Evolutionary conservation across 2,329 filamentous ascomycete species (phyloP).

Genomic region (Neofusicoccum laricinum): DNA sequence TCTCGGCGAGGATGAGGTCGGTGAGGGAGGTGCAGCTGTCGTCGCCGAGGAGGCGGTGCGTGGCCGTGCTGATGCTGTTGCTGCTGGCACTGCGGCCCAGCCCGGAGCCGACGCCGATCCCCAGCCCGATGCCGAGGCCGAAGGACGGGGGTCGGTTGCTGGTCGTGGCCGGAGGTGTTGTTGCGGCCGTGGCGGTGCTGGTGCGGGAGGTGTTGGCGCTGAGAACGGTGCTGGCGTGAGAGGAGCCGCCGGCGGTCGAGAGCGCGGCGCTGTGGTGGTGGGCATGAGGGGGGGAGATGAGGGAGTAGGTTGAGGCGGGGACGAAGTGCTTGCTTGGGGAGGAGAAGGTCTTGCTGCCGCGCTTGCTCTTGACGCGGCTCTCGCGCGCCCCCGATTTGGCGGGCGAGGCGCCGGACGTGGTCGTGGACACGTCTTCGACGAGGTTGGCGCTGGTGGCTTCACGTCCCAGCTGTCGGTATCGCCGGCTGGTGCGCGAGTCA

Average conservation of each 20-base stretch:
- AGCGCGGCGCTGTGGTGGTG: not conserved
- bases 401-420: not conserved
- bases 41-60: not conserved
- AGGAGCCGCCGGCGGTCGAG: not conserved
- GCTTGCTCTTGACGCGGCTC: not conserved
- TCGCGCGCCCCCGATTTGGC: not conserved
- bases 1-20: slow-evolving; percentile 2
- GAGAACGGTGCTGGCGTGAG: not conserved
- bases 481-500: slow-evolving; percentile 21
- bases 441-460: slow-evolving; percentile 23
- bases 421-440: not conserved
- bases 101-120: not conserved
- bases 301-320: not conserved
- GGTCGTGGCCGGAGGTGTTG: not conserved
- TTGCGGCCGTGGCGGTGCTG: not conserved
- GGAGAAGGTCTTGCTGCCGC: not conserved
- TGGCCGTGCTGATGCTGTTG: not conserved
- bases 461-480: slow-evolving; percentile 40
- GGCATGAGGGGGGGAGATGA: not conserved
- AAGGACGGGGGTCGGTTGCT: not conserved
- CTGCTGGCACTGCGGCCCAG: not conserved
- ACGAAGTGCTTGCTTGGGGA: slow-evolving; percentile 1
- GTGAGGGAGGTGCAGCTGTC: slow-evolving; percentile 13
- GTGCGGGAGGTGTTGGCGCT: not conserved
- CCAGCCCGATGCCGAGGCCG: not conserved